Evolutionary conservation across 495 filamentous ascomycete genomes (phyloP), one percentile per base, ranked within the genome.

Genomic region (Talaromyces trachyspermus): DNA sequence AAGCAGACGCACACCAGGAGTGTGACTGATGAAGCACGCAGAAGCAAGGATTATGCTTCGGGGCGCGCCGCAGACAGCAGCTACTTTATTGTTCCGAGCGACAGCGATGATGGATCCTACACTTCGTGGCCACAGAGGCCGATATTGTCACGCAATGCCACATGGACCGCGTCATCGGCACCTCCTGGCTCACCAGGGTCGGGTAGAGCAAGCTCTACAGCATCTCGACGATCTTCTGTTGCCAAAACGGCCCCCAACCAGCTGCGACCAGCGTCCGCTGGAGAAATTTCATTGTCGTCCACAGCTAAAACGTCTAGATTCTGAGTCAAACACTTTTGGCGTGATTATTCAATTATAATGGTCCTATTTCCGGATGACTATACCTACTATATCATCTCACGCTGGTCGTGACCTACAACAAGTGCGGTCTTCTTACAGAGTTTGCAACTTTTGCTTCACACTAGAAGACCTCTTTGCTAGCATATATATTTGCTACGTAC

Each of bases 221-320:
- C 22, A 24, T 46, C 44, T 36, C 44, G 44, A 25, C 44, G 32
- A 29, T 46, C 44, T 10, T 46, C 44, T 32, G 26, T 46, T 14
- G 32, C 32, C 20, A 46, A 46, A 22, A 26, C 5, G 5, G 12
- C 32, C 12, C 19, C 44, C 4, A 18, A 22, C 19, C 30, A 18
- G 4, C n/a, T n/a, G 19, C 42, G 42, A 20, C 30, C 44, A 17
- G 5, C 32, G 2, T 46, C 44, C 9, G 20, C 39, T 12, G 22
- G 39, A 0, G 39, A n/a, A n/a, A n/a, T n/a, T n/a, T n/a, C n/a
- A n/a, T n/a, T n/a, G n/a, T n/a, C n/a, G n/a, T n/a, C n/a, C n/a
- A n/a, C n/a, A n/a, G n/a, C n/a, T n/a, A n/a, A n/a, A n/a, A n/a
- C n/a, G n/a, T n/a, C n/a, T n/a, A n/a, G n/a, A n/a, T n/a, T n/a